Base-by-base conservation (phyloP, 805 yeast species). In the Brettanomyces sp. region DNA sequence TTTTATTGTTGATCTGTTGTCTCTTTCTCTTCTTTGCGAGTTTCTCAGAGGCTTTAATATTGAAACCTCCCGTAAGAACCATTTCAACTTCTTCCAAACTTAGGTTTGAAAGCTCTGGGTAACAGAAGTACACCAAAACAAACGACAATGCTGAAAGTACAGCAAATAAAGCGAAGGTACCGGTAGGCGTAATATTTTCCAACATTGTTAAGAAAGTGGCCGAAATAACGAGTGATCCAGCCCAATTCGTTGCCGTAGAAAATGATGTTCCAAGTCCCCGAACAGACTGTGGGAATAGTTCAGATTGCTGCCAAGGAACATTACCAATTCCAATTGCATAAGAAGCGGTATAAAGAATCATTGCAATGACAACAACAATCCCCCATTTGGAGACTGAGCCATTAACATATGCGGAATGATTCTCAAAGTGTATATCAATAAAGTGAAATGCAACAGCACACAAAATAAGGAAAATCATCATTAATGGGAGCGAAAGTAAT, bases 261-360 rank as follows among this genome's bases (percentile, higher is more conserved):
- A 79, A 82, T 48, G 95, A 86, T 8, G 89, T 81, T 49, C 98
- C 98, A 41, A 88, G 74, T 48, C 96, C 95, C 63, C 99, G 80
- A 33, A 91, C 96, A 50, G 80, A 77, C 72, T 90, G 95, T 34
- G 97, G 93, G 69, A 93, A 89, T 59, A 91, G 70, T 66, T 91
- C 99, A 47, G 91, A 84, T 61, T 93, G 97, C 62, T 91, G 96
- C 99, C 99, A 91, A 47, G 98, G 97, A 46, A 88, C 93, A 64
- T 91, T 90, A 67, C 99, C 99, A 54, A 90, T 86, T 54, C 98
- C 98, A 53, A 87, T 70, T 42, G 97, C 96, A 62, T 90, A 91
- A 45, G 83, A 80, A 3, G 95, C 96, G 41, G 90, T 96, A 60
- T 72, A 93, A 37, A 79, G 63, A 52, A 91, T 87, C 86, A 90